Base-by-base conservation (phyloP, 345 rosid genomes). In the Boechera divaricarpa region DNA sequence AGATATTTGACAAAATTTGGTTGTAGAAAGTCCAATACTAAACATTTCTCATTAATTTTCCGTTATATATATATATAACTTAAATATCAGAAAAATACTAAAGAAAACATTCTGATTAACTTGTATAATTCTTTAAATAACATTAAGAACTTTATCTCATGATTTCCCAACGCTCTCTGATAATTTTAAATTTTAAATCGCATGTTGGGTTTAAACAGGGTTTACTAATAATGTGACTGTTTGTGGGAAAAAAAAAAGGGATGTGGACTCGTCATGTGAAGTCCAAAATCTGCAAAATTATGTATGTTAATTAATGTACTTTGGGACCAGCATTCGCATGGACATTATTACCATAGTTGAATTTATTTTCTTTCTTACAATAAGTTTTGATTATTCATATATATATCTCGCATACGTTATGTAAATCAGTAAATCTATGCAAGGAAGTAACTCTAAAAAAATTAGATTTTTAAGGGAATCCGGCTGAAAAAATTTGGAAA, bases 251-350 rank as follows among this genome's bases (percentile, higher is more conserved):
- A 73, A 73, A 73, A 77, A 77, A n/a, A 71, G 67, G 65, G 77
- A 77, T 49, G 61, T 64, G 67, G 77, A 71, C 81, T 77, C 77
- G 39, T 77, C 81, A 75, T 77, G 81, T 71, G 72, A 77, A 64
- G 81, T 71, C 81, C 53, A 64, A 70, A 77, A 38, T 70, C 72
- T 70, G 76, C 61, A 62, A 77, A 77, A 58, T 56, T 48, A 71
- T 71, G 59, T 63, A 70, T 63, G 61, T 47, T 64, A 71, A 38
- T 63, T 64, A 64, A 70, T 70, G 76, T 77, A 71, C 32, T 71
- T 70, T 71, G 77, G 81, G 77, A 71, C 81, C 81, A 77, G 67
- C 67, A 71, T 77, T 64, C 67, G 77, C 62, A 64, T 77, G 60
- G 76, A 71, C 67, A 71, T 56, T 76, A 76, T 68, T 71, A 64